Conservation (phyloP, 768 basidiomycete species). For the Asterophora parasitica region DNA sequence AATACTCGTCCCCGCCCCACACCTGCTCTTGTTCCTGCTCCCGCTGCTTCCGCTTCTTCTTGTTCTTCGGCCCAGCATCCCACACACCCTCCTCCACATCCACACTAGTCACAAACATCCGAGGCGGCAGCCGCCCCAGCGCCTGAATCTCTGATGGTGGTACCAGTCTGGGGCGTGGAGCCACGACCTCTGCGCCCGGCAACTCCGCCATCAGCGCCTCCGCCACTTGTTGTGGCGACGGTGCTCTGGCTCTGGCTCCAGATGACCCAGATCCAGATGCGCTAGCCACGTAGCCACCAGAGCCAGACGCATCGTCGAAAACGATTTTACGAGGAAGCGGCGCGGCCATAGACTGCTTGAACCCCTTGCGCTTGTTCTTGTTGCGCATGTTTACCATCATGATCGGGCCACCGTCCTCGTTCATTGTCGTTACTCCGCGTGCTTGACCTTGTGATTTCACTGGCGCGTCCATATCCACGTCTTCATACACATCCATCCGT, state of each 20-base stretch:
- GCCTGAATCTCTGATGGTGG: slow-evolving; percentile 62
- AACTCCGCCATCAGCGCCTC: slow-evolving; percentile 7
- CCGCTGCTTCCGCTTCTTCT: slow-evolving; percentile 26
- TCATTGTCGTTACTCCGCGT: slow-evolving; percentile 5
- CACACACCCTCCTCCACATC: slow-evolving; percentile 57
- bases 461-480: slow-evolving; percentile 12
- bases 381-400: slow-evolving; percentile 58
- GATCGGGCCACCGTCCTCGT: slow-evolving; percentile 18
- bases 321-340: slow-evolving; percentile 48
- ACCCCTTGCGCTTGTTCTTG: slow-evolving; percentile 73
- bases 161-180: slow-evolving; percentile 34
- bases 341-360: slow-evolving; percentile 45
- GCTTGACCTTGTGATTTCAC: background rate
- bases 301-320: slow-evolving; percentile 29
- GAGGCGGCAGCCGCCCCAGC: slow-evolving; percentile 45
- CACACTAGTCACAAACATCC: slow-evolving; percentile 67
- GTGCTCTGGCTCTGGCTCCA: background rate
- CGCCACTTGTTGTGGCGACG: background rate
- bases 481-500: slow-evolving; percentile 6
- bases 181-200: background rate
- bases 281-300: background rate
- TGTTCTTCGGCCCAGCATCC: slow-evolving; percentile 23
- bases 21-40: slow-evolving; percentile 8
- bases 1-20: slow-evolving; percentile 8
- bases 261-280: background rate